phyloP scores from a whole-genome alignment of 2,329 filamentous ascomycete genomes.

The Sporothrix humicola region DNA sequence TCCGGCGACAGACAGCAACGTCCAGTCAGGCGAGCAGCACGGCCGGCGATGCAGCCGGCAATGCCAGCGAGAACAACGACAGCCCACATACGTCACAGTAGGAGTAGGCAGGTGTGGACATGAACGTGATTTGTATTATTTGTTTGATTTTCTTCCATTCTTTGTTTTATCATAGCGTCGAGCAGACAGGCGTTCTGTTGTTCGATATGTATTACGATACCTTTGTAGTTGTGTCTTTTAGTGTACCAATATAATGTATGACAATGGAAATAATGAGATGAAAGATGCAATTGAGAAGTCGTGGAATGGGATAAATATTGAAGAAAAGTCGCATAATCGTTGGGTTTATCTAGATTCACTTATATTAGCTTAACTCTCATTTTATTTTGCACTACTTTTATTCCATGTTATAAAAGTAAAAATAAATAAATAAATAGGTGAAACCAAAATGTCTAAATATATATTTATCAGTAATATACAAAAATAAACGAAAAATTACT shows the following conservation, averaged over 20 bases:
- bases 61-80: background rate
- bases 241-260: conserved; percentile 12
- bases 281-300: background rate
- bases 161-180: background rate
- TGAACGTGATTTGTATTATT: background rate
- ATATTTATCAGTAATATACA: no score
- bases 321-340: no score
- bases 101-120: background rate
- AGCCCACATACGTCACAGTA: conserved; percentile 16
- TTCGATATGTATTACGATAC: conserved; percentile 19
- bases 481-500: no score
- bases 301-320: background rate
- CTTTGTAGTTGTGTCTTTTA: conserved; percentile 11
- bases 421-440: no score
- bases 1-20: conserved; percentile 22
- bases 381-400: no score
- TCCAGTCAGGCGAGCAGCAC: background rate
- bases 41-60: background rate
- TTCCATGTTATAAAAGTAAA: no score
- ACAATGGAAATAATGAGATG: background rate
- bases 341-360: no score
- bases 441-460: no score
- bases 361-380: no score
- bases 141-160: background rate
- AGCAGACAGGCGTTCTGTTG: background rate